Conservation (phyloP, 768 basidiomycete genomes). For the Fomitopsis pulvina region DNA sequence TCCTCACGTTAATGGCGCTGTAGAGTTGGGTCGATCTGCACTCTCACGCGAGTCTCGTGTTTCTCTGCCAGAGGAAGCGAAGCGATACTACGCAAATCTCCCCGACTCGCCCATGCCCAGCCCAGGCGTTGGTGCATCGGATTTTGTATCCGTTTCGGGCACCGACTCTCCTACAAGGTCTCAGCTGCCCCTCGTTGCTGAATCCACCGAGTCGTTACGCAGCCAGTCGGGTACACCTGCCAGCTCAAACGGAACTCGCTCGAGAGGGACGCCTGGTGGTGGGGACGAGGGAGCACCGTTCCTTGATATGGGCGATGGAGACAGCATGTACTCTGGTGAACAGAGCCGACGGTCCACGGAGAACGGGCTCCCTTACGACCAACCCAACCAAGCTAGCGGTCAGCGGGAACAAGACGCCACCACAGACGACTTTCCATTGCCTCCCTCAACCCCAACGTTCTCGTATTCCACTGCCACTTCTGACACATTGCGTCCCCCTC, state of each 20-base stretch:
- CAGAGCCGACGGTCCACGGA: constrained; percentile 11
- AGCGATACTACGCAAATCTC: constrained; percentile 64
- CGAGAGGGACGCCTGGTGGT: constrained; percentile 10
- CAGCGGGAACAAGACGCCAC: constrained; percentile 28
- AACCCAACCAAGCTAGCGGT: background rate
- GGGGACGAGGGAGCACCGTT: constrained; percentile 45
- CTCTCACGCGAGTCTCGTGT: constrained; percentile 61
- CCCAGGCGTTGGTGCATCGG: constrained; percentile 28
- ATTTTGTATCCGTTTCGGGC: background rate
- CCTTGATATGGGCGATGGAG: constrained; percentile 55
- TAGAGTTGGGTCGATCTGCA: constrained; percentile 24
- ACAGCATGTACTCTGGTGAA: constrained; percentile 30
- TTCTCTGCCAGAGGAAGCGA: constrained; percentile 72
- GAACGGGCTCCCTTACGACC: constrained; percentile 8
- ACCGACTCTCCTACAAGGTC: background rate
- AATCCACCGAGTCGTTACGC: background rate
- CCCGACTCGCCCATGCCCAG: constrained; percentile 55
- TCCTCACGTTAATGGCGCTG: constrained; percentile 14
- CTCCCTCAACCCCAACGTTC: constrained; percentile 14
- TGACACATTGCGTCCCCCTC: constrained; percentile 1
- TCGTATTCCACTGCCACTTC: constrained; percentile 10
- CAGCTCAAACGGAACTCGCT: background rate
- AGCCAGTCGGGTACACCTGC: constrained; percentile 1
- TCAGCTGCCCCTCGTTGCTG: constrained; percentile 3
- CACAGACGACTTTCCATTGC: constrained; percentile 48